Percentiles rank a stretch among this genome's conserved stretches.
phyloP scores from a whole-genome alignment of 2,329 filamentous ascomycete species.

The Huntiella decipiens region DNA sequence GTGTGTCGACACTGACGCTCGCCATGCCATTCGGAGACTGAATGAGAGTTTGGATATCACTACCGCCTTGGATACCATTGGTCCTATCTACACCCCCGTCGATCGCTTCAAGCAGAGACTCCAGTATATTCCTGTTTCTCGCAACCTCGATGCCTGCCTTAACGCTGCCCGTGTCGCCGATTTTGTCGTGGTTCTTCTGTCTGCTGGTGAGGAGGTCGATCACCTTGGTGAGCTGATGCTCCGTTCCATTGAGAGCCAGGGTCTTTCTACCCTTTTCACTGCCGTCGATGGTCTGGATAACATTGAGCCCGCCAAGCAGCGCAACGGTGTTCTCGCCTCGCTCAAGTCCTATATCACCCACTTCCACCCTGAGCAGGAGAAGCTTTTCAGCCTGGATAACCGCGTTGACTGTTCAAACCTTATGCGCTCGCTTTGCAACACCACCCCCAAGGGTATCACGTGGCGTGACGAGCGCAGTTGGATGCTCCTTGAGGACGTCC shows the following conservation, averaged over 20 bases:
- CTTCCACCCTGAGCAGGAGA: constrained; percentile 85
- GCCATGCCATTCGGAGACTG: constrained; percentile 47
- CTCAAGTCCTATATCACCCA: constrained; percentile 85
- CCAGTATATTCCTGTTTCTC: constrained; percentile 59
- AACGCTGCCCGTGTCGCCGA: constrained; percentile 80
- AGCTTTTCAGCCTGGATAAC: constrained; percentile 72
- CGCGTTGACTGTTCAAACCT: constrained; percentile 82
- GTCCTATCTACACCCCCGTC: constrained; percentile 43
- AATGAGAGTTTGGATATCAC: constrained; percentile 68
- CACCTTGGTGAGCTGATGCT: constrained; percentile 68
- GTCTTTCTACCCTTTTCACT: constrained; percentile 79
- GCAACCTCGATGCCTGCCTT: constrained; percentile 57
- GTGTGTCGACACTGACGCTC: constrained; percentile 50
- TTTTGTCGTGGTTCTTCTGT: constrained; percentile 74
- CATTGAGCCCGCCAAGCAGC: constrained; percentile 62
- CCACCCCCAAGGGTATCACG: constrained; percentile 77
- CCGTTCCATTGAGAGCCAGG: constrained; percentile 77
- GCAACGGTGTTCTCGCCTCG: constrained; percentile 56
- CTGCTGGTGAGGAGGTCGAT: constrained; percentile 68
- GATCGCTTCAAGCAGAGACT: constrained; percentile 92
- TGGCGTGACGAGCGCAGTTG: constrained; percentile 94
- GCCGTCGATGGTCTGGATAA: constrained; percentile 63
- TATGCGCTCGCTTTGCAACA: constrained; percentile 78
- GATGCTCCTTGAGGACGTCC: constrained; percentile 74
- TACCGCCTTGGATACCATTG: constrained; percentile 38